Conservation (phyloP, 148 eudicot species). For the Spergularia marina region DNA sequence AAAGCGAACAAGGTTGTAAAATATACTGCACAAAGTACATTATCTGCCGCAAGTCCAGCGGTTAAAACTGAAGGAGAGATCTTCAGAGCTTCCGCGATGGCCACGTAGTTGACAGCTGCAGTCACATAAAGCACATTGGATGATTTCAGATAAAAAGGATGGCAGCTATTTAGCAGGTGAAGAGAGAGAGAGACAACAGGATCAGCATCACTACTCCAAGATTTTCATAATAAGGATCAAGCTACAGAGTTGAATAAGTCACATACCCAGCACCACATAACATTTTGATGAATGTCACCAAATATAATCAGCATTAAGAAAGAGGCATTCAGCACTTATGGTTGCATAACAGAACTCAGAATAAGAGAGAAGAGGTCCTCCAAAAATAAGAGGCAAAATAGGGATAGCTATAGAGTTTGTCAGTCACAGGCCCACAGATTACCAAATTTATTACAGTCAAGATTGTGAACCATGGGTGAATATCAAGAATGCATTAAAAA, state of each 20-base stretch:
- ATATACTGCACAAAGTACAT: conserved; percentile 86
- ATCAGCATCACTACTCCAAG: not conserved
- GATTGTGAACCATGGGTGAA: not conserved
- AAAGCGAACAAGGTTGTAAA: conserved; percentile 72
- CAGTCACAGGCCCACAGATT: not conserved
- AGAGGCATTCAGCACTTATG: not conserved
- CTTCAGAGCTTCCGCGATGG: conserved; percentile 71
- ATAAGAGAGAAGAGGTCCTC: not conserved
- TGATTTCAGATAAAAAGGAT: too few species aligned
- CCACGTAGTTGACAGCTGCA: conserved; percentile 92
- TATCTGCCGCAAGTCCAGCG: conserved; percentile 97
- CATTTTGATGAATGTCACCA: not conserved
- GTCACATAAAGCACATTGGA: conserved; percentile 14
- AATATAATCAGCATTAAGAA: not conserved
- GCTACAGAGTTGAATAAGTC: not conserved
- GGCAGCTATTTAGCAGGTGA: too few species aligned
- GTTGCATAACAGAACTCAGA: not conserved
- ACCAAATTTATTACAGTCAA: conserved; percentile 1
- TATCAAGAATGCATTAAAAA: not conserved
- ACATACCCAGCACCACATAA: not conserved
- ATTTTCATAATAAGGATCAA: not conserved
- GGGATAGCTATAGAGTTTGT: not conserved
- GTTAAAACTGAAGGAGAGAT: conserved; percentile 85
- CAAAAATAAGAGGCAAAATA: not conserved
- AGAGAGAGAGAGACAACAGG: too few species aligned